phyloP scores from a whole-genome alignment of 106 monocot genomes.

The Apostasia ramifera region DNA sequence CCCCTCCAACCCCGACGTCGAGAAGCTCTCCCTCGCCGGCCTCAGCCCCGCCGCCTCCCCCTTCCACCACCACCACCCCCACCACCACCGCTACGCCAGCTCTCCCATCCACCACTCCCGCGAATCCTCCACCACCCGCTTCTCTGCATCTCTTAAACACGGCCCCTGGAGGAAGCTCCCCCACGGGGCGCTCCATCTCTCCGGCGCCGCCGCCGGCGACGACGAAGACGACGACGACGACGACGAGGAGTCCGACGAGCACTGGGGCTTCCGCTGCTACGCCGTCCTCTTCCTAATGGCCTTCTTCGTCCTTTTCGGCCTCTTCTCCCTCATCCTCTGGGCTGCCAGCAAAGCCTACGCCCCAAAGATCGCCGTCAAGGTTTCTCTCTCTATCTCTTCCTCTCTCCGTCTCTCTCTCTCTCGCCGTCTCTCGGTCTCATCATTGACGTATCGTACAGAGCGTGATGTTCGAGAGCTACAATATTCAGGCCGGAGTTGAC shows the following conservation, averaged over 20 bases:
- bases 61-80: conserved; percentile 43
- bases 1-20: conserved; percentile 49
- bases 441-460: conserved; percentile 28
- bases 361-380: conserved; percentile 60
- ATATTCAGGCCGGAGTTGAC: conserved; percentile 86
- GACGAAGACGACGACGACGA: conserved; percentile 22
- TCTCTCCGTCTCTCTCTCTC: not conserved
- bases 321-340: conserved; percentile 88
- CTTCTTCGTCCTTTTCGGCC: conserved; percentile 52
- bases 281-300: conserved; percentile 34
- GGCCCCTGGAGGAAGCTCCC: conserved; percentile 40
- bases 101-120: conserved; percentile 66
- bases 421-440: not conserved
- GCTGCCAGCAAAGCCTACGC: conserved; percentile 66
- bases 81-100: conserved; percentile 31
- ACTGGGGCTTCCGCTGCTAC: conserved; percentile 39
- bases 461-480: conserved; percentile 71
- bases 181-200: not conserved
- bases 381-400: conserved; percentile 5
- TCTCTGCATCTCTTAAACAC: conserved; percentile 59
- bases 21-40: conserved; percentile 48
- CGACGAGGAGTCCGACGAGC: not conserved
- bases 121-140: conserved; percentile 67
- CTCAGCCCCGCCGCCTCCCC: conserved; percentile 49
- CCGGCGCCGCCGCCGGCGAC: not conserved